These are phyloP conservation scores for Alopecurus myosuroides DNA, from an alignment of 176 grass and related monocot species.

Conservation along the genomic window DNA sequence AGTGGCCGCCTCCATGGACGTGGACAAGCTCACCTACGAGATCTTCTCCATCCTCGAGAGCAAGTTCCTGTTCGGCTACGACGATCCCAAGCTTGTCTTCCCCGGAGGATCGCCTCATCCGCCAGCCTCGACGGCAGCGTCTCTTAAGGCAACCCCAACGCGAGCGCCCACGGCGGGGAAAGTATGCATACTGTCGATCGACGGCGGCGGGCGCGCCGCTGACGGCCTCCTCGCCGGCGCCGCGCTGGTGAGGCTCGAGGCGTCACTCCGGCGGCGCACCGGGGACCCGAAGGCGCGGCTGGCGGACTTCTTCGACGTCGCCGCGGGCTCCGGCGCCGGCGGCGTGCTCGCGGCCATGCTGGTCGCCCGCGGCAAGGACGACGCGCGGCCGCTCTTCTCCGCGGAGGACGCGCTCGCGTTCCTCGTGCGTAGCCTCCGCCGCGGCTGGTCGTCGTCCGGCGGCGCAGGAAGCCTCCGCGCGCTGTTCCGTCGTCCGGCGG, in stretches of 20 bases:
- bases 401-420: conserved; percentile 74
- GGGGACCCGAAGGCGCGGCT: conserved; percentile 52
- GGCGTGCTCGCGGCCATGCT: conserved; percentile 91
- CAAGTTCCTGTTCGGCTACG: conserved; percentile 91
- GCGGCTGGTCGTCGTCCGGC: background rate
- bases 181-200: conserved; percentile 85
- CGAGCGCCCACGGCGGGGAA: background rate
- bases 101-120: background rate
- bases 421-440: conserved; percentile 34
- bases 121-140: too few species aligned
- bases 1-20: conserved; percentile 29
- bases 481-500: conserved; percentile 41
- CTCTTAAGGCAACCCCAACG: too few species aligned
- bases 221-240: conserved; percentile 75
- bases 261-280: conserved; percentile 51
- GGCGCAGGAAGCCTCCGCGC: conserved; percentile 19
- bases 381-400: conserved; percentile 67
- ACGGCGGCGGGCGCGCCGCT: conserved; percentile 61
- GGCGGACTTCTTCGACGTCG: conserved; percentile 87
- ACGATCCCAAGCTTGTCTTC: conserved; percentile 65
- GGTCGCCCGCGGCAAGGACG: conserved; percentile 39
- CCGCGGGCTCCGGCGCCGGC: conserved; percentile 74
- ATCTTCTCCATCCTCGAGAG: conserved; percentile 97
- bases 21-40: conserved; percentile 93
- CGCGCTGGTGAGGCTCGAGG: conserved; percentile 60